Percentiles rank a stretch among this genome's conserved stretches.
phyloP scores from a whole-genome alignment of 257 asterid genomes.

The Solanum tarapatanum region DNA sequence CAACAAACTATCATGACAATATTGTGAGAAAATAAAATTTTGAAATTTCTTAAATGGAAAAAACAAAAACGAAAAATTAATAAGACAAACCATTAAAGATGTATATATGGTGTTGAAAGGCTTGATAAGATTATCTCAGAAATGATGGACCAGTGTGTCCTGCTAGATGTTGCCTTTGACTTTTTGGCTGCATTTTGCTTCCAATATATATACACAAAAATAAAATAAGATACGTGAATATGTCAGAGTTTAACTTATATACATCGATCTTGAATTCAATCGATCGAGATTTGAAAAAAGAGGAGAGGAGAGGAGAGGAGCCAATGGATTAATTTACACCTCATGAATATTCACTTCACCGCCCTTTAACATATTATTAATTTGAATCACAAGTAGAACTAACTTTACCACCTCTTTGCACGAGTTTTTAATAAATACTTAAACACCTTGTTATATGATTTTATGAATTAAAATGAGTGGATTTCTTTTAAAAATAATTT shows the following conservation, averaged over 20 bases:
- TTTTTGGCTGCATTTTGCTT: neutral
- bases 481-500: neutral
- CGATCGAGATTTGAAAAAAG: neutral
- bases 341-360: constrained; percentile 19
- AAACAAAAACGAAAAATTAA: neutral
- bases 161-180: constrained; percentile 24
- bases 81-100: neutral
- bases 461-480: neutral
- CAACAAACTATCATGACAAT: constrained; percentile 1
- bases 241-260: neutral
- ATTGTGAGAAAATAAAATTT: neutral
- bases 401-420: constrained; percentile 63
- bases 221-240: neutral
- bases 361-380: constrained; percentile 35
- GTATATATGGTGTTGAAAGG: constrained; percentile 6
- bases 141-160: constrained; percentile 1
- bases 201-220: neutral
- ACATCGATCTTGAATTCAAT: neutral
- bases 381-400: constrained; percentile 62
- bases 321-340: constrained; percentile 71
- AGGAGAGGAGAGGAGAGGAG: constrained; percentile 56
- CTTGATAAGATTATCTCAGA: neutral
- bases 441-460: constrained; percentile 17
- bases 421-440: constrained; percentile 46
- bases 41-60: neutral